A percentile compares a stretch with the other conserved stretches of the same genome.
These are phyloP conservation scores for Cladophialophora chaetospira DNA, from an alignment of 2,329 filamentous ascomycete species.

Conservation along the genomic window DNA sequence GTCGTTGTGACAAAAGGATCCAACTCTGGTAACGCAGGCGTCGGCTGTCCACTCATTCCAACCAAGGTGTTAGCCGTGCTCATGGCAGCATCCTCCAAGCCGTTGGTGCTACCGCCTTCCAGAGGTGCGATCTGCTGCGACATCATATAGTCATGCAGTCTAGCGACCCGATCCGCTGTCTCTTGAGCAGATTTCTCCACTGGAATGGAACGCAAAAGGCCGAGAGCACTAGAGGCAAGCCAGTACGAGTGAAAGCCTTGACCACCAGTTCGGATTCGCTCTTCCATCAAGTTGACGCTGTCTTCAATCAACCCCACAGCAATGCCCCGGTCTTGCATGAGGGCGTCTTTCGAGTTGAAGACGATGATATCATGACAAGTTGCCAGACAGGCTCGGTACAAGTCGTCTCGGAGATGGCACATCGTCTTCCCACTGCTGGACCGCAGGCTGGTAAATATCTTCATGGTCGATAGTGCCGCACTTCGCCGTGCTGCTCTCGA, in stretches of 20 bases:
- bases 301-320: slow-evolving; percentile 31
- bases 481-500: slow-evolving; percentile 34
- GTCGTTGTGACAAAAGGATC: slow-evolving; percentile 20
- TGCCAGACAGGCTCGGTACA: slow-evolving; percentile 21
- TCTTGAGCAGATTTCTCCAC: slow-evolving; percentile 30
- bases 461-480: slow-evolving; percentile 27
- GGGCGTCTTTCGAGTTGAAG: slow-evolving; percentile 5
- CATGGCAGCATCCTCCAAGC: slow-evolving; percentile 19
- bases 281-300: slow-evolving; percentile 39
- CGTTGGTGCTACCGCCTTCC: neutral
- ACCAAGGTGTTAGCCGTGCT: slow-evolving; percentile 19
- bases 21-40: slow-evolving; percentile 16
- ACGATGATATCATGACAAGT: slow-evolving; percentile 21
- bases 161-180: slow-evolving; percentile 32
- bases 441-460: slow-evolving; percentile 21
- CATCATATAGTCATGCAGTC: slow-evolving; percentile 21
- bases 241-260: slow-evolving; percentile 41
- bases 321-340: slow-evolving; percentile 15
- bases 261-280: slow-evolving; percentile 38
- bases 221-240: slow-evolving; percentile 39
- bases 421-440: slow-evolving; percentile 15
- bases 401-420: slow-evolving; percentile 21
- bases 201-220: slow-evolving; percentile 35
- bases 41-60: slow-evolving; percentile 17
- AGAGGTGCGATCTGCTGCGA: slow-evolving; percentile 12